Base-by-base conservation (phyloP, 2,329 filamentous ascomycete genomes). In the Aureobasidium lini region DNA sequence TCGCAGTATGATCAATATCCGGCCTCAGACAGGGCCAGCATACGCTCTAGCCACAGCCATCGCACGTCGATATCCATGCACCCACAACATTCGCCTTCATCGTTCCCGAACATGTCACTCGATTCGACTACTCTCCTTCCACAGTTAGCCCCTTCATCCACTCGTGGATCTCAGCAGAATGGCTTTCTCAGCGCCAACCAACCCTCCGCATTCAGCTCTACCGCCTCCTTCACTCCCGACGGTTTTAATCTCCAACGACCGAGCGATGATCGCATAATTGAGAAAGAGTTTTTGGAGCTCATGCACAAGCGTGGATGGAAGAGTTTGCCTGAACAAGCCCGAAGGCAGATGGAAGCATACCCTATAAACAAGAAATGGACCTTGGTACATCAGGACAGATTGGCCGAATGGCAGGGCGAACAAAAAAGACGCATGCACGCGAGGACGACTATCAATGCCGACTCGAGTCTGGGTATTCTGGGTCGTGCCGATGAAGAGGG, bases 271-370 rank as follows among this genome's bases (percentile, higher is more conserved):
- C 83, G 85, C 61, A 77, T 95, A 13, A 88, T 96, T 47, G 90
- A 97, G 71, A 86, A 92, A 69, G 89, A 96, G 78, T 97, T 97
- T 69, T 80, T 92, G 68, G 87, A 90, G 56, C 78, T 99, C 64
- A 97, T 99, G 94, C 89, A 95, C 69, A 96, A 96, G 76, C 85
- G 94, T 76, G 94, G 93, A 64, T 97, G 92, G 90, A 94, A 96
- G 76, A 95, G 95, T 73, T 78, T 99, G 64, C 94, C 94, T 5
- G 94, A 99, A 70, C 90, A 96, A 76, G 94, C 94, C 32, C 85
- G 88, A 66, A 83, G 93, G 62, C 94, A 97, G 77, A 97, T 99
- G 93, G 84, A 94, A 75, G 91, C 91, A 39, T 97, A 99, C 71
- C 90, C 92, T 13, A 84, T 94, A 8, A 84, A 86, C 64, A 97